Evolutionary conservation across 2,329 filamentous ascomycete genomes (phyloP), one percentile per base, ranked within the genome.

Genomic region (Botrytis cinerea): DNA sequence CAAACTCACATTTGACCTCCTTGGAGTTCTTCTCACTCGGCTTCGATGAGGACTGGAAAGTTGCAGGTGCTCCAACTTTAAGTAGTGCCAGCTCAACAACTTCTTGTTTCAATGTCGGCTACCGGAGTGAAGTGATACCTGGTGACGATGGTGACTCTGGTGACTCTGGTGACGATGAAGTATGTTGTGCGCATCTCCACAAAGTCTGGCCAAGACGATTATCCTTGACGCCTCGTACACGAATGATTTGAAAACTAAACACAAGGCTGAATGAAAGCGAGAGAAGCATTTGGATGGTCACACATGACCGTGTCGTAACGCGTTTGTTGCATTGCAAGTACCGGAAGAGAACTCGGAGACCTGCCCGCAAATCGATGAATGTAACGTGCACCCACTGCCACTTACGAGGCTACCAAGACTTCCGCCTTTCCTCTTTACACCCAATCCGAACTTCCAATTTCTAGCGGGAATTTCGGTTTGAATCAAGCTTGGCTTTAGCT

Each of bases 371-470:
- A 68, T 54, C 16, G 46, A 35, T 54, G 64, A 68, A 63, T 43
- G 61, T 68, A 46, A 46, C 46, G 2, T 32, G 25, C 35, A 68
- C 66, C 10, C 38, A 68, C 48, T 28, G n/a, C 48, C 48, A 68
- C 66, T 32, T 68, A 68, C 66, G 35, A 68, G 66, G 66, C 66
- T 68, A 57, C 66, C 35, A 68, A 68, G 43, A 45, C 40, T 64
- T 46, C 40, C n/a, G 38, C 38, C 61, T 45, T 25, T n/a, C 14
- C 25, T 43, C 38, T 43, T 43, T 16, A 62, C 35, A 62, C 1
- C n/a, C 14, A 16, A 32, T 9, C 28, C 22, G 57, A 25, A 38
- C 25, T 61, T 38, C 5, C 35, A 40, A 32, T 35, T 32, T 60
- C 16, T 60, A 32, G 28, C 64, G n/a, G 45, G 18, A 40, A n/a